Base-by-base conservation (phyloP, 2,329 filamentous ascomycete species). In the Tolypocladium paradoxum region DNA sequence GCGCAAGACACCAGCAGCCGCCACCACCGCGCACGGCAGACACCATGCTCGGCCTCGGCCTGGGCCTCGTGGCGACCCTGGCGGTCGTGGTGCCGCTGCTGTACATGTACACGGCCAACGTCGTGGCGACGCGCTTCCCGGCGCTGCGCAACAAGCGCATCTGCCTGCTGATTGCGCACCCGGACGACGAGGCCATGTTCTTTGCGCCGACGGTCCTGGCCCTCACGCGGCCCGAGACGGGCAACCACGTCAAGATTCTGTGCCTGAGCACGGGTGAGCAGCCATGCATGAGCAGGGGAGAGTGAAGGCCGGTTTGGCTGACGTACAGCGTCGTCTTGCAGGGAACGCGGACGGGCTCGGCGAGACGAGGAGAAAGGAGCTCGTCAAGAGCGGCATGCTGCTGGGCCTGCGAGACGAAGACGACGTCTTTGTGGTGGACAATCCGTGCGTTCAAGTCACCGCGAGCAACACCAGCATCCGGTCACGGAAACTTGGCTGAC, bases 121-220 rank as follows among this genome's bases (percentile, higher is more conserved):
- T 73, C n/a, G 68, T 75, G 43, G 70, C 73, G 56, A 62, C 71
- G 29, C 71, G 77, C 34, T 81, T 88, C 61, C 87, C 89, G 4
- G 79, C 74, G 46, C 74, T 96, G 57, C 77, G 76, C 61, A 86
- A 89, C 73, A 95, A 95, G 77, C 84, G 88, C 64, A 90, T 99
- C 65, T 87, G 88, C 67, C 80, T 99, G 52, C 77, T 99, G 53
- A 97, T 99, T 64, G 93, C 93, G 24, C 93, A 99, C 72, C 93
- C 93, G 0, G 93, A 99, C 71, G 93, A 99, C 65, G 93, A 99
- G 75, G 93, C 92, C 69, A 99, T 99, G 93, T 99, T 99, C 77
- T 99, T 99, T 72, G 84, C 90, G 57, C 93, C 93, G 0, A 88
- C 90, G 0, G 77, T 97, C 16, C 78, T 95, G 61, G 84, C 88